Base-by-base conservation (phyloP, 176 grass and related monocot genomes). In the Tillandsia fasciculata region DNA sequence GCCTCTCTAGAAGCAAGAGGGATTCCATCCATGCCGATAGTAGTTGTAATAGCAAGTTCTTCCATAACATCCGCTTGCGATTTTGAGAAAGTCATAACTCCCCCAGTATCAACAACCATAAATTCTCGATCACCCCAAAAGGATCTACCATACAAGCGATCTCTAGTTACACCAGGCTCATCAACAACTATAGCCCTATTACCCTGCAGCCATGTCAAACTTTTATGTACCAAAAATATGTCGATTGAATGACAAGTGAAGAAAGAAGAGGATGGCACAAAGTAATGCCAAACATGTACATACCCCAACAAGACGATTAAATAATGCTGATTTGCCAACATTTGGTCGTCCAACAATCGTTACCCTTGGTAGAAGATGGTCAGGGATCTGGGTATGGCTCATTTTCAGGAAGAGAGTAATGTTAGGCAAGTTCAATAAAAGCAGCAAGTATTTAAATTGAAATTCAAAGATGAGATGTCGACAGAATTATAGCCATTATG, bases 221-320 rank as follows among this genome's bases (percentile, higher is more conserved):
- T 65, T 42, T 48, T 65, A 71, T 57, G 24, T 48, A 76, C 12
- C 24, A 56, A 48, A 52, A 52, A 66, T 13, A 13, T 66, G 29
- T 50, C 74, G 13, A 2, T 50, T 51, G 2, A 18, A 72, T 17
- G 70, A 53, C 79, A 12, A 26, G 27, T 15, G 58, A 77, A 68
- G 20, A 74, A 72, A 26, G 20, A 15, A 20, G 12, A 67, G 63
- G 53, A 12, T 54, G 28, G 12, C 51, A 47, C 42, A 52, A 76
- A 68, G 17, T 52, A 26, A 68, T 67, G 29, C 10, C 53, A 52
- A 76, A 50, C 11, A 57, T 52, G 49, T 53, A 64, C 69, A 67
- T 91, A 96, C 92, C 86, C 92, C 92, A 10, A 96, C 83, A 71
- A 96, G 92, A 59, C 92, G 76, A 49, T 96, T 92, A 83, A 96